These are phyloP conservation scores for Pleurotus pulmonarius DNA, from an alignment of 768 basidiomycete genomes.

Conservation along the genomic window DNA sequence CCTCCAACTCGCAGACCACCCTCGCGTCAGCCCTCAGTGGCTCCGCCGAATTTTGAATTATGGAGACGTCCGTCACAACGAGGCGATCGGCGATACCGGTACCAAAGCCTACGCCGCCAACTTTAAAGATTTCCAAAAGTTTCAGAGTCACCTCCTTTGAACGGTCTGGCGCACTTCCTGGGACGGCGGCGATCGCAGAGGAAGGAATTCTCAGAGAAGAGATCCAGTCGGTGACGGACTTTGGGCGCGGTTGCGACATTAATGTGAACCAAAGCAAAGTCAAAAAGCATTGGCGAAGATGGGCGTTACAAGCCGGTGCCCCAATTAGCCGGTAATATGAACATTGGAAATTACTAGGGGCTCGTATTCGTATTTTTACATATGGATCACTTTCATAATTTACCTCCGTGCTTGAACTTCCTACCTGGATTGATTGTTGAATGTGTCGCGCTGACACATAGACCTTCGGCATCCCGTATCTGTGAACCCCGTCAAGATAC, in stretches of 20 bases:
- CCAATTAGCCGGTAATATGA: neutral
- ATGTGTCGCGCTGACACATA: slow-evolving; percentile 3
- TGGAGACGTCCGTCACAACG: slow-evolving; percentile 11
- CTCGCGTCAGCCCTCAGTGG: neutral
- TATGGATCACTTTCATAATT: neutral
- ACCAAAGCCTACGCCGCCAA: neutral
- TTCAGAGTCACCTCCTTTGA: slow-evolving; percentile 1
- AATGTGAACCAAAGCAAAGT: too few species aligned
- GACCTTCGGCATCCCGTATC: neutral
- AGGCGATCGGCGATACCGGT: neutral
- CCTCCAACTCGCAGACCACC: slow-evolving; percentile 4
- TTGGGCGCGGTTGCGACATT: neutral
- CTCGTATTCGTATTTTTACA: neutral
- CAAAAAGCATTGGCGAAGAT: too few species aligned
- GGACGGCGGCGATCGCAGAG: neutral
- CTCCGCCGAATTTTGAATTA: slow-evolving; percentile 6
- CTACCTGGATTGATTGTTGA: neutral
- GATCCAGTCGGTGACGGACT: neutral
- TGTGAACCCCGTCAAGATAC: neutral
- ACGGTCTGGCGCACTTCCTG: neutral
- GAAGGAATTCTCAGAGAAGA: neutral
- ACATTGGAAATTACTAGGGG: neutral
- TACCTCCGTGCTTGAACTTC: neutral
- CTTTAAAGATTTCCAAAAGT: neutral
- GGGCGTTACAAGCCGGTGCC: neutral